Evolutionary conservation across 345 rosid genomes (phyloP), one percentile per base, ranked within the genome.

Genomic region (Corymbia maculata): DNA sequence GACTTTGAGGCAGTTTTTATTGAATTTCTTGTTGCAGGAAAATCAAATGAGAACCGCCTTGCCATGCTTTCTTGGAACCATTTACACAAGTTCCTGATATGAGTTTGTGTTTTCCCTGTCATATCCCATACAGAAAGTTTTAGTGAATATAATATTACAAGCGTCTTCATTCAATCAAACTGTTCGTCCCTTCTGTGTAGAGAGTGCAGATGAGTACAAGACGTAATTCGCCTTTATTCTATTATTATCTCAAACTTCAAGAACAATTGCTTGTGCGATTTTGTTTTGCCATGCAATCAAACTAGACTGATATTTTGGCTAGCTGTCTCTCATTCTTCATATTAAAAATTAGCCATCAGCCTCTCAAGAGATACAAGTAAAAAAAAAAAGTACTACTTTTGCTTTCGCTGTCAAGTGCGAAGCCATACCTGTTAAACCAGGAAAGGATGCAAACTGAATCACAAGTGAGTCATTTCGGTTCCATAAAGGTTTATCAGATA

Each of bases 41-140:
- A 87, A 88, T 87, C 87, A 84, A 89, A 55, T 89, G 90, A 42
- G 53, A 79, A 86, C 88, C 57, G 52, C 64, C 85, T 57, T 45
- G 49, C 93, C 91, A 88, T 88, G 86, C 85, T 86, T 87, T 88
- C 28, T 88, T 75, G 84, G 14, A 75, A 75, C 47, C 49, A 42
- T 75, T 42, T 36, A 42, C 82, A 36, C 82, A 1, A 19, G 28
- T 75, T 75, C 49, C 49, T 1, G 8, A 10, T 42, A 10, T 5
- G 44, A 11, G 44, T 42, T 42, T 22, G 13, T 75, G 13, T 75
- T 75, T 24, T 42, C 49, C 28, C 84, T 9, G 49, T 42, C 84
- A 36, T 42, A 21, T n/a, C 75, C 26, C 49, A 75, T 75, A 49
- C 84, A 42, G 13, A 75, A 42, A 75, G 8, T 9, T 75, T 42